Evolutionary conservation across 345 rosid genomes (phyloP), one percentile per base, ranked within the genome.

Genomic region (Linum lewisii): DNA sequence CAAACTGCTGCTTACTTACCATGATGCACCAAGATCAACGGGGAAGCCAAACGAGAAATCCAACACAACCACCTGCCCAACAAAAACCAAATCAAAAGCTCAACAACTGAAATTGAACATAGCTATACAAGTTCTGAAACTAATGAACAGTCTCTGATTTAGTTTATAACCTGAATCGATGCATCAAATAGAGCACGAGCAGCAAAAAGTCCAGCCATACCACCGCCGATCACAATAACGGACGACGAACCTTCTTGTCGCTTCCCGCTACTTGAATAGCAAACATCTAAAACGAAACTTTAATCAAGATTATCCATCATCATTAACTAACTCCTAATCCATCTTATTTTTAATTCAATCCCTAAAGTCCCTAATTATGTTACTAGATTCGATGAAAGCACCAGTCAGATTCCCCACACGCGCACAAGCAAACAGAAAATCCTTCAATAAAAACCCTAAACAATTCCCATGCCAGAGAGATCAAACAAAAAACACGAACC

Each of bases 101-200:
- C 6, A 26, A 26, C 32, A 26, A 6, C 32, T 26, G 32, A 26
- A 26, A 5, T 2, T 37, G 32, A 26, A 54, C 13, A 52, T 18
- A 26, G 32, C 32, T 26, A 26, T 26, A 26, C 32, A 26, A 26
- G 32, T 26, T 26, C 32, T 2, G 32, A 26, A 26, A 26, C 3
- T 26, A 26, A 26, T 29, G 1, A 4, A 47, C 13, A 22, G 19
- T 11, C 26, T n/a, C 2, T 1, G 15, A 6, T 21, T 7, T 4
- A 5, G 10, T 34, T 34, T 34, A 34, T 5, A 34, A 92, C 98
- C 95, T 82, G 87, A 70, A 93, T 77, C 58, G 91, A 84, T 22
- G 97, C 99, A 66, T 93, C 95, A 50, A 77, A 86, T 58, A 89
- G 97, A 36, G 95, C 75, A 5, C 91, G 89, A 49, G 97, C 99